A percentile compares a stretch with the other conserved stretches of the same genome.
These are phyloP conservation scores for Citropsis articulata DNA, from an alignment of 345 rosid species.

Conservation along the genomic window DNA sequence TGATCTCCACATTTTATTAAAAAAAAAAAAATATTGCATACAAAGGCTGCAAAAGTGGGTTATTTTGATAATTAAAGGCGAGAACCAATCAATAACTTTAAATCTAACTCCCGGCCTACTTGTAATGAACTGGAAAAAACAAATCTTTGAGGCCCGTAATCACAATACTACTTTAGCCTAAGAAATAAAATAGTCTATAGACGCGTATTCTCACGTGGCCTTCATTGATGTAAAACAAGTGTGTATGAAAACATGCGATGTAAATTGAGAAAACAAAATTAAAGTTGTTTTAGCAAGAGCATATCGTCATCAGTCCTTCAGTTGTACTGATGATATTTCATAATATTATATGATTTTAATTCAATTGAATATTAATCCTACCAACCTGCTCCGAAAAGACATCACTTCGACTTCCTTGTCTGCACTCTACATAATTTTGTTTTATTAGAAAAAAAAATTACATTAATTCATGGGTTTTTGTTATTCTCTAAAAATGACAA, in stretches of 20 bases:
- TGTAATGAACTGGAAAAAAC: conserved; percentile 10
- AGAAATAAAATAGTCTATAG: conserved; percentile 12
- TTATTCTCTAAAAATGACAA: no score
- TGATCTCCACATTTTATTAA: not conserved
- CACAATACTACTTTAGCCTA: conserved; percentile 7
- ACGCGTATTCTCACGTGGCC: not conserved
- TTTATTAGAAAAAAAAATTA: not conserved
- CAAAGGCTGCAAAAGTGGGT: not conserved
- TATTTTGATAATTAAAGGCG: not conserved
- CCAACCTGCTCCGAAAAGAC: not conserved
- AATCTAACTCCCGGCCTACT: conserved; percentile 19
- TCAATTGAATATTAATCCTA: not conserved
- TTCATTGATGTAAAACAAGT: not conserved
- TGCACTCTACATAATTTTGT: not conserved
- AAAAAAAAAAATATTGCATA: not conserved
- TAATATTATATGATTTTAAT: not conserved
- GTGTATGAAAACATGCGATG: not conserved
- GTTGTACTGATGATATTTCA: not conserved
- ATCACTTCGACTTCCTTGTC: not conserved
- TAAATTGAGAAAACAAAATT: not conserved
- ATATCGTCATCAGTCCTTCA: not conserved
- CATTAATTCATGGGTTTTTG: not conserved
- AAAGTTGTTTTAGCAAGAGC: not conserved
- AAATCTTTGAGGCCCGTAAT: conserved; percentile 2
- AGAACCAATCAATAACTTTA: conserved; percentile 15